Evolutionary conservation across 2,329 filamentous ascomycete species (phyloP), one percentile per base, ranked within the genome.

Genomic region (Metarhizium guizhouense): DNA sequence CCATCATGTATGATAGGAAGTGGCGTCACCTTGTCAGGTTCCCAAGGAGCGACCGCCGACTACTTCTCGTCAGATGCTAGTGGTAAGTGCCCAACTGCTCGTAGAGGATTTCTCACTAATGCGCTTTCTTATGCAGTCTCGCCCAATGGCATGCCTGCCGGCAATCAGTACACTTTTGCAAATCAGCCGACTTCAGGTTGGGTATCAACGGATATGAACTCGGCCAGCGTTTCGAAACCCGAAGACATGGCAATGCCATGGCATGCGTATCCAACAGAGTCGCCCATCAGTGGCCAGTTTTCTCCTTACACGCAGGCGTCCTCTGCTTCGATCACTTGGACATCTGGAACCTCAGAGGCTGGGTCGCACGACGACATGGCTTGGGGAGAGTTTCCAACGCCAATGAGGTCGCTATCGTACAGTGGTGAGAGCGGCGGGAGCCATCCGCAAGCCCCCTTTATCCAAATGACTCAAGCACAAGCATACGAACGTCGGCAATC

Each of bases 201-300:
- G 79, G 67, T 76, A 61, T 60, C 74, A 34, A 59, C 73, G n/a
- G 75, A 78, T 3, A 63, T 70, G 16, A 71, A 67, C 43, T 67
- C 72, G 13, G 68, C 64, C 57, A 63, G 72, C 18, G 59, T 64
- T n/a, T 69, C 74, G 13, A 78, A 76, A 56, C 64, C 73, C 8
- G 68, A 68, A 43, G 75, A 77, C 30, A 60, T 76, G 57, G 73
- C 69, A 56, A 59, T 70, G 10, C 69, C 71, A 13, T 84, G 80
- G 81, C 70, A 75, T 57, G 65, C 72, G 6, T 81, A 77, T 61
- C 65, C 76, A 10, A 71, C 76, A 47, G 78, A 79, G 45, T 76
- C 79, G 7, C 74, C 79, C 10, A 70, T 81, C 38, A 76, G 75
- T 3, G 71, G 77, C 0, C 75, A 74, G 3, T 79, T 77, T 57